A percentile compares a stretch with the other conserved stretches of the same genome.
Evolutionary conservation across 2,329 filamentous ascomycete species (phyloP).

Genomic region (Penicillium rolfsii): DNA sequence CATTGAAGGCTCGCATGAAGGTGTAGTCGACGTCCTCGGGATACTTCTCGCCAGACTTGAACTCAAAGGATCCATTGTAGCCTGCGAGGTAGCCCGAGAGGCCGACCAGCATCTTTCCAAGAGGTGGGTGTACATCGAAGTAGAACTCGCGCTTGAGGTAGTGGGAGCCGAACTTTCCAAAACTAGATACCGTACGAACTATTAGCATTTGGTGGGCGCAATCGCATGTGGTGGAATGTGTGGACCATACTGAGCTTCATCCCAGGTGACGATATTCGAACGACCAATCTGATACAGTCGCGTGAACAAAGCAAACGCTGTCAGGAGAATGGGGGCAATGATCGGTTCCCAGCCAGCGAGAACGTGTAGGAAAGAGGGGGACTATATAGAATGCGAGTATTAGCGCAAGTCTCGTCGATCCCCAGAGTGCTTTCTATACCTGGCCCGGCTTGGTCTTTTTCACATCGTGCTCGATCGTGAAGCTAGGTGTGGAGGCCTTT

Average conservation of each 20-base stretch:
- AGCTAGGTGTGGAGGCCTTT: conserved; percentile 29
- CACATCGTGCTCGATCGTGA: conserved; percentile 34
- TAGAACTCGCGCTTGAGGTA: conserved; percentile 99
- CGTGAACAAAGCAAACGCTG: conserved; percentile 65
- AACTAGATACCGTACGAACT: conserved; percentile 35
- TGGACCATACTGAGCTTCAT: conserved; percentile 70
- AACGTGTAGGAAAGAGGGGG: conserved; percentile 41
- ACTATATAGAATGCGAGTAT: conserved; percentile 26
- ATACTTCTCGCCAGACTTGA: conserved; percentile 97
- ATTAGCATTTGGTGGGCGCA: conserved; percentile 1
- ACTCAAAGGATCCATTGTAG: conserved; percentile 99
- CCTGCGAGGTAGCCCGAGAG: conserved; percentile 94
- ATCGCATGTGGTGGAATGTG: neutral
- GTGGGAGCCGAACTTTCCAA: conserved; percentile 90
- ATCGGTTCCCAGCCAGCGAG: conserved; percentile 65
- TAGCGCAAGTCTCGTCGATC: conserved; percentile 4
- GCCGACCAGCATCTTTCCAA: conserved; percentile 98
- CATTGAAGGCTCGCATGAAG: conserved; percentile 98
- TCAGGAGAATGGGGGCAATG: conserved; percentile 67
- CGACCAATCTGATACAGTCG: conserved; percentile 69
- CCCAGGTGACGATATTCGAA: conserved; percentile 74
- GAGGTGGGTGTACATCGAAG: conserved; percentile 93
- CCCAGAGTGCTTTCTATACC: conserved; percentile 31
- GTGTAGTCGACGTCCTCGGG: conserved; percentile 93
- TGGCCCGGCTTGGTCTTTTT: conserved; percentile 40